Percentiles rank a stretch among this genome's conserved stretches.
Evolutionary conservation across 768 basidiomycete genomes (phyloP).

Genomic region (Serpula lacrymans): DNA sequence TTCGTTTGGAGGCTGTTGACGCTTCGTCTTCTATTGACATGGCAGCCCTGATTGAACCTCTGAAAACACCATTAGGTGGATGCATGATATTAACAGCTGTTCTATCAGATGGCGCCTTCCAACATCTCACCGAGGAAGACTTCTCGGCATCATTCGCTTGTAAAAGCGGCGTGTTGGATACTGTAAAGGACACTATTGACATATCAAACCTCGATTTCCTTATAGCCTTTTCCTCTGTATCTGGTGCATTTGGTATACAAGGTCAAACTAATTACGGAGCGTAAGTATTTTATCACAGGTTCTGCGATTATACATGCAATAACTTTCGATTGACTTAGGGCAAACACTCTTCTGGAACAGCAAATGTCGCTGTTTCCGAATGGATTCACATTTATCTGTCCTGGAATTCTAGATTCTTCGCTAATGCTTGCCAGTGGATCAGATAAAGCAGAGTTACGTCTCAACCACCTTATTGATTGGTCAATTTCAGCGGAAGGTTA

Average conservation of each 20-base stretch:
- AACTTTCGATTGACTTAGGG: too few species aligned
- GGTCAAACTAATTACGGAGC: slow-evolving; percentile 39
- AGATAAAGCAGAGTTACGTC: too few species aligned
- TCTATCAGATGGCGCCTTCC: slow-evolving; percentile 3
- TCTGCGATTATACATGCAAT: too few species aligned
- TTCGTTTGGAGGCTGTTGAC: neutral
- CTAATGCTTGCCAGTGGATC: too few species aligned
- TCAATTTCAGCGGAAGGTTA: too few species aligned
- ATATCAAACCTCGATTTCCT: slow-evolving; percentile 32
- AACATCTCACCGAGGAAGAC: slow-evolving; percentile 23
- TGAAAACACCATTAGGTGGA: neutral
- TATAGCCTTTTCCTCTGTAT: slow-evolving; percentile 28
- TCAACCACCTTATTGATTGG: too few species aligned
- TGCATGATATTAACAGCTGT: slow-evolving; percentile 1
- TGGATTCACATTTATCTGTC: too few species aligned
- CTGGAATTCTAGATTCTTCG: too few species aligned
- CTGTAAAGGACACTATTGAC: slow-evolving; percentile 21
- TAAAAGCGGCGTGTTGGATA: slow-evolving; percentile 25
- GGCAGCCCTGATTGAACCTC: neutral
- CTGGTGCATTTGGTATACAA: slow-evolving; percentile 29
- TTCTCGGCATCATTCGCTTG: slow-evolving; percentile 24
- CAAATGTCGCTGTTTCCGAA: too few species aligned
- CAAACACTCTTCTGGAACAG: too few species aligned
- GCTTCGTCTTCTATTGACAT: neutral
- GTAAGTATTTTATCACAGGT: too few species aligned